These are phyloP conservation scores for Cenchrus americanus DNA, from an alignment of 176 grass and related monocot genomes.

Conservation along the genomic window DNA sequence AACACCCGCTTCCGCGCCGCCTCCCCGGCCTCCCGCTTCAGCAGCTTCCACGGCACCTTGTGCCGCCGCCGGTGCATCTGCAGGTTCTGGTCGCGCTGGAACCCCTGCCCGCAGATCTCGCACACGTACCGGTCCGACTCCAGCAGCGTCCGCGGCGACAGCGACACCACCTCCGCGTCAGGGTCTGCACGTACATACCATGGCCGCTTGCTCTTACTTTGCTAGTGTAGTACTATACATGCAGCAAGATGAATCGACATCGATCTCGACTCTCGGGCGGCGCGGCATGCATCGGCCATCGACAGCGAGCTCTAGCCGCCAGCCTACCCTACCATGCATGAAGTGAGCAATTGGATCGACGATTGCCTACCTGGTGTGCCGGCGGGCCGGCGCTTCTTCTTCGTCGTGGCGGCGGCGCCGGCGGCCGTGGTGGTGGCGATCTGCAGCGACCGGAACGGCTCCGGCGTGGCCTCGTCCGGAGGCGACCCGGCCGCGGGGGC, in stretches of 20 bases:
- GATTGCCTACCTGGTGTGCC: slow-evolving; percentile 75
- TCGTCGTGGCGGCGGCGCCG: slow-evolving; percentile 20
- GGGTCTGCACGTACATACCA: slow-evolving; percentile 59
- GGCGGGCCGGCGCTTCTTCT: slow-evolving; percentile 87
- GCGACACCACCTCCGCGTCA: slow-evolving; percentile 95
- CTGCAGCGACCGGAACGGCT: slow-evolving; percentile 55
- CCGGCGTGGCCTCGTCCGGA: slow-evolving; percentile 25
- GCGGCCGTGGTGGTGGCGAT: slow-evolving; percentile 44
- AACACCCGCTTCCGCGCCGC: slow-evolving; percentile 91
- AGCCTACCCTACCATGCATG: slow-evolving; percentile 15
- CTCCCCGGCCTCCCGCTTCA: slow-evolving; percentile 82
- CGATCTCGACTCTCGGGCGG: too few species aligned
- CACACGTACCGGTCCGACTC: slow-evolving; percentile 98
- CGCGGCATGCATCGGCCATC: not conserved
- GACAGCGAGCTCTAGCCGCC: not conserved
- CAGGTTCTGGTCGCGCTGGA: slow-evolving; percentile 99
- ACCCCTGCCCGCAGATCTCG: slow-evolving; percentile 99
- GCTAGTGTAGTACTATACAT: not conserved
- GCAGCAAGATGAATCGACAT: slow-evolving; percentile 13
- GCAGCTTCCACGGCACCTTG: slow-evolving; percentile 99
- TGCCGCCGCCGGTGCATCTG: slow-evolving; percentile 99
- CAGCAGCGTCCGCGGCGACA: slow-evolving; percentile 91
- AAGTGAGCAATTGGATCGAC: not conserved
- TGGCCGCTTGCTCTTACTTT: too few species aligned
- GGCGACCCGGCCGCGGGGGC: slow-evolving; percentile 23